Percentiles rank a stretch among this genome's conserved stretches.
Evolutionary conservation across 2,329 filamentous ascomycete genomes (phyloP).

Genomic region (Bipolaris gigantea): DNA sequence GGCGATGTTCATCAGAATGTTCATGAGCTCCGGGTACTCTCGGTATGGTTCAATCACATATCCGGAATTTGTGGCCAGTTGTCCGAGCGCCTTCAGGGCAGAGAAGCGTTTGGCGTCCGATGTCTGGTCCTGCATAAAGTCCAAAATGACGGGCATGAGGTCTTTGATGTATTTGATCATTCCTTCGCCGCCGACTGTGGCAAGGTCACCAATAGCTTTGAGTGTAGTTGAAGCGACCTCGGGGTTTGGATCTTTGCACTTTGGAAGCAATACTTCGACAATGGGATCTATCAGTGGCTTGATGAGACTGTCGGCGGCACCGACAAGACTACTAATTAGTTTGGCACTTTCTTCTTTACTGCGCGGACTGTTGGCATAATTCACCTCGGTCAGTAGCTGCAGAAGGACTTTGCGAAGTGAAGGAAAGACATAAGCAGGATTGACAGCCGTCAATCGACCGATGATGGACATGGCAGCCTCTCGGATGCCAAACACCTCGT

Average conservation of each 20-base stretch:
- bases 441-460: constrained; percentile 84
- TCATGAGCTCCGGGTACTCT: constrained; percentile 90
- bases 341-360: constrained; percentile 97
- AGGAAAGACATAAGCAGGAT: constrained; percentile 96
- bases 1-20: constrained; percentile 91
- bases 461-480: constrained; percentile 97
- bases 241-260: constrained; percentile 80
- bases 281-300: constrained; percentile 97
- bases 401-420: constrained; percentile 92
- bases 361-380: constrained; percentile 89
- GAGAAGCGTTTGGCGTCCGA: constrained; percentile 89
- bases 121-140: constrained; percentile 90
- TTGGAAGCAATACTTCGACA: constrained; percentile 90
- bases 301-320: constrained; percentile 89
- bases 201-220: constrained; percentile 90
- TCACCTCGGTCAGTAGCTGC: constrained; percentile 92
- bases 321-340: constrained; percentile 86
- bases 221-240: constrained; percentile 94
- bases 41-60: constrained; percentile 97
- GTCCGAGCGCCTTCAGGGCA: constrained; percentile 84
- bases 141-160: constrained; percentile 93
- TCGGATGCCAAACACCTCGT: constrained; percentile 88
- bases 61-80: constrained; percentile 91
- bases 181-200: constrained; percentile 88
- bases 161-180: constrained; percentile 90